Conservation (phyloP, 2,329 filamentous ascomycete species). For the Aspergillus clavatus region DNA sequence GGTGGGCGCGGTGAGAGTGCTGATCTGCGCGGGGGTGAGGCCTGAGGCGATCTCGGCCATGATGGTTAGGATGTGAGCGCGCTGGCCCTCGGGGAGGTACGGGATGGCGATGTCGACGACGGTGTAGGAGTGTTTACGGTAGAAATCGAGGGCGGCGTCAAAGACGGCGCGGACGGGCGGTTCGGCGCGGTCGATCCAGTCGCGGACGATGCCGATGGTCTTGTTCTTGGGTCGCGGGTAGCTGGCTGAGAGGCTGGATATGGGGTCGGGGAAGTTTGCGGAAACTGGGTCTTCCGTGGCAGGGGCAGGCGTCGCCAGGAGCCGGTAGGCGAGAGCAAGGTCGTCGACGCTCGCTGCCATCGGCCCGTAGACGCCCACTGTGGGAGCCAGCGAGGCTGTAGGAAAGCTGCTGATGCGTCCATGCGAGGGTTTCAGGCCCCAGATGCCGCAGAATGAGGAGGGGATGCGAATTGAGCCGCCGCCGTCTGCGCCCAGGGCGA, state of each 20-base stretch:
- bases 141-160: slow-evolving; percentile 57
- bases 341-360: slow-evolving; percentile 72
- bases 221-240: slow-evolving; percentile 42
- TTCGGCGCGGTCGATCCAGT: slow-evolving; percentile 67
- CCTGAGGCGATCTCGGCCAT: slow-evolving; percentile 62
- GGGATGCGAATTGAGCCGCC: slow-evolving; percentile 74
- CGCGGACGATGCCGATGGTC: slow-evolving; percentile 64
- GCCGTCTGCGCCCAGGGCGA: slow-evolving; percentile 67
- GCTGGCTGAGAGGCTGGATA: slow-evolving; percentile 44
- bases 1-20: slow-evolving; percentile 61
- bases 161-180: slow-evolving; percentile 59
- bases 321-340: slow-evolving; percentile 73
- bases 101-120: slow-evolving; percentile 50
- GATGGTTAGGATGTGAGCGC: slow-evolving; percentile 73
- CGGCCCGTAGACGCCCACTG: slow-evolving; percentile 66
- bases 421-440: slow-evolving; percentile 75
- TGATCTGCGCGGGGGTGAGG: slow-evolving; percentile 48
- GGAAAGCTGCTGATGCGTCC: slow-evolving; percentile 61
- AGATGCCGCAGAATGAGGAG: slow-evolving; percentile 70
- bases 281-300: slow-evolving; percentile 51
- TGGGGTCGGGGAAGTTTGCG: slow-evolving; percentile 55
- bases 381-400: slow-evolving; percentile 54
- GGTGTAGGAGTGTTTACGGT: slow-evolving; percentile 36
- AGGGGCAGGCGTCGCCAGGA: slow-evolving; percentile 70
- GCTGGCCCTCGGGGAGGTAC: slow-evolving; percentile 63